These are phyloP conservation scores for Zasmidium angulare DNA, from an alignment of 2,329 filamentous ascomycete species.

Conservation along the genomic window DNA sequence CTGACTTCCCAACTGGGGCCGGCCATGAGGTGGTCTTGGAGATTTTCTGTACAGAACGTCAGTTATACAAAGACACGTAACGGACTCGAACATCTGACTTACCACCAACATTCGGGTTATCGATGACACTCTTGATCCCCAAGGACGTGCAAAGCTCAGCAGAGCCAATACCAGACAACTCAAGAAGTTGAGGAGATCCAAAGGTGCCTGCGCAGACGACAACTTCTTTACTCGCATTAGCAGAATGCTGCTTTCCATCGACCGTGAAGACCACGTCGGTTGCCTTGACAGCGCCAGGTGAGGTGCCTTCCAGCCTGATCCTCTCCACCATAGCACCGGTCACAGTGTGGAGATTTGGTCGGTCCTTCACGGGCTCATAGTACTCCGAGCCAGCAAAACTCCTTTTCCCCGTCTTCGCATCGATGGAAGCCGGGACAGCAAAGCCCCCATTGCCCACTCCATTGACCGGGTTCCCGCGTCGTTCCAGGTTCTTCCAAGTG, in stretches of 20 bases:
- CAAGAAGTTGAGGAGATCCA: constrained; percentile 39
- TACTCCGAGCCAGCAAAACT: constrained; percentile 26
- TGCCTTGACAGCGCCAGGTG: constrained; percentile 20
- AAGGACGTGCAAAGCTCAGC: constrained; percentile 5
- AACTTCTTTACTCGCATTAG: constrained; percentile 46
- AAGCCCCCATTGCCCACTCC: constrained; percentile 12
- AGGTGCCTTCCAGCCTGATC: constrained; percentile 39
- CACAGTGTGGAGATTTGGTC: constrained; percentile 32
- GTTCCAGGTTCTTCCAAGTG: constrained; percentile 9
- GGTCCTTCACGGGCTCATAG: constrained; percentile 23
- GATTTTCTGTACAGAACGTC: not conserved
- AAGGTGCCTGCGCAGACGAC: constrained; percentile 48
- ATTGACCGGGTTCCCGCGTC: constrained; percentile 3
- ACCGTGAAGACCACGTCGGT: constrained; percentile 38
- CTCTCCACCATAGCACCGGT: constrained; percentile 47
- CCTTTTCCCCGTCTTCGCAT: constrained; percentile 12
- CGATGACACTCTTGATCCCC: constrained; percentile 19
- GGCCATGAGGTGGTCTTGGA: constrained; percentile 19
- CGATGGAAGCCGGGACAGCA: constrained; percentile 10
- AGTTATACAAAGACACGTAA: not conserved
- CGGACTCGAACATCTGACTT: constrained; percentile 21
- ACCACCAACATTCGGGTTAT: constrained; percentile 26
- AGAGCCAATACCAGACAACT: constrained; percentile 41
- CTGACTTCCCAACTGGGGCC: constrained; percentile 24
- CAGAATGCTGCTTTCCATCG: constrained; percentile 21